Conservation (phyloP, 1,284 basidiomycete genomes). For the Mycosarcoma mackinlayi region DNA sequence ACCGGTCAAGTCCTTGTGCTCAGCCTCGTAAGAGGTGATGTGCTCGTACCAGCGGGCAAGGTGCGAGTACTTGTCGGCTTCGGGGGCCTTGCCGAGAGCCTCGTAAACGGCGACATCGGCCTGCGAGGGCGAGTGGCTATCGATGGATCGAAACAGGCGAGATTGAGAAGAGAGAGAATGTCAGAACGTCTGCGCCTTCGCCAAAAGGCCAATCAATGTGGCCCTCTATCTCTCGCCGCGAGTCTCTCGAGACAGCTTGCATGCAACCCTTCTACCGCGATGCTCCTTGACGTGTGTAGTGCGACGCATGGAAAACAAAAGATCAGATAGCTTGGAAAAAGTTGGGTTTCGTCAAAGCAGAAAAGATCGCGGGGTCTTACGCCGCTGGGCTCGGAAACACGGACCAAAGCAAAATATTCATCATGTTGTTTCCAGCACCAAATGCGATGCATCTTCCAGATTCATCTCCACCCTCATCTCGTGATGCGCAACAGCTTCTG, state of each 20-base stretch:
- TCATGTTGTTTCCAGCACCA: constrained; percentile 48
- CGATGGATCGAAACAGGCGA: background rate
- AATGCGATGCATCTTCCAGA: no score
- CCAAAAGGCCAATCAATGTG: background rate
- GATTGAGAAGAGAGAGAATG: background rate
- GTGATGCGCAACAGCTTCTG: background rate
- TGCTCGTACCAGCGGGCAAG: constrained; percentile 87
- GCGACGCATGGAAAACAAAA: constrained; percentile 20
- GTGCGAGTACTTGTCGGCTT: constrained; percentile 76
- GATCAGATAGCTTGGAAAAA: constrained; percentile 66
- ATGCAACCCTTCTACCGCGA: background rate
- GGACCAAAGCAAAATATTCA: constrained; percentile 68
- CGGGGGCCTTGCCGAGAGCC: constrained; percentile 75
- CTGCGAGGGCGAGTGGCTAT: constrained; percentile 91
- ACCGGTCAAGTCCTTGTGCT: constrained; percentile 63
- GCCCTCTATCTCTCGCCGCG: background rate
- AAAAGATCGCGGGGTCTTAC: constrained; percentile 68
- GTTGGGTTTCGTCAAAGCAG: constrained; percentile 66
- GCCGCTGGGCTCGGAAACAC: constrained; percentile 69
- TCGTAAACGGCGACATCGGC: constrained; percentile 96
- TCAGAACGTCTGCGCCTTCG: constrained; percentile 13
- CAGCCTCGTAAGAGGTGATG: constrained; percentile 65
- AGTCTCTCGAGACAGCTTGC: constrained; percentile 4
- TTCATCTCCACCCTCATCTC: constrained; percentile 1
- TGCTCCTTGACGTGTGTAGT: no score